These are phyloP conservation scores for Scalesia atractyloides DNA, from an alignment of 129 eudicot genomes.

Conservation along the genomic window DNA sequence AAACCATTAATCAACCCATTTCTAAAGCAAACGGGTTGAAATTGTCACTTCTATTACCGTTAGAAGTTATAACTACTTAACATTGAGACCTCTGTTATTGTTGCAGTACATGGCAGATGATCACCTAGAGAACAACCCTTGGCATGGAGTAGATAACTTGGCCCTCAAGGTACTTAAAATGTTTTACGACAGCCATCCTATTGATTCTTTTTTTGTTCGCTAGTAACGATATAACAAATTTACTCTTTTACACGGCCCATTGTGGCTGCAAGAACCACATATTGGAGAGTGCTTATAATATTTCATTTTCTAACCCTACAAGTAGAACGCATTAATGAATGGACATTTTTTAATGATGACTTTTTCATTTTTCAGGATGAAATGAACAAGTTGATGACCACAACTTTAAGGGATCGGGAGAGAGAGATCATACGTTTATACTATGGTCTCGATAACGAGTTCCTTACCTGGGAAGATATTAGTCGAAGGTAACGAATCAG, in stretches of 20 bases:
- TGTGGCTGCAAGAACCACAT: constrained; percentile 10
- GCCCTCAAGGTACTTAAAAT: constrained; percentile 73
- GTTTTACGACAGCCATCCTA: constrained; percentile 12
- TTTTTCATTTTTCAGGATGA: constrained; percentile 66
- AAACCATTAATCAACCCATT: neutral
- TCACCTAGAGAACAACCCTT: constrained; percentile 74
- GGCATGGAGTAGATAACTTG: constrained; percentile 87
- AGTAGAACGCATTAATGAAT: neutral
- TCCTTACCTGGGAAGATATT: constrained; percentile 97
- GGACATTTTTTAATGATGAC: neutral
- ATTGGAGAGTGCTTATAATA: constrained; percentile 8
- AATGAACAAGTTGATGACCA: constrained; percentile 71
- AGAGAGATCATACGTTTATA: constrained; percentile 78
- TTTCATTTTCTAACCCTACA: neutral
- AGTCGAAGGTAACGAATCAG: constrained; percentile 59
- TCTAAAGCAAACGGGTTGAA: neutral
- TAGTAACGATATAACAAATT: neutral
- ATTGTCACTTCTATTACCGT: neutral
- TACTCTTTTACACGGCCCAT: neutral
- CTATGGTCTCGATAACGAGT: constrained; percentile 89
- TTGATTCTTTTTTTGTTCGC: neutral
- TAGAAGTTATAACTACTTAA: neutral
- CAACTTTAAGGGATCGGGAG: constrained; percentile 72
- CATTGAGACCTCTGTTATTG: constrained; percentile 15
- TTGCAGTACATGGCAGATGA: constrained; percentile 92